phyloP scores from a whole-genome alignment of 257 asterid species.

The Fraxinus cuspidata region DNA sequence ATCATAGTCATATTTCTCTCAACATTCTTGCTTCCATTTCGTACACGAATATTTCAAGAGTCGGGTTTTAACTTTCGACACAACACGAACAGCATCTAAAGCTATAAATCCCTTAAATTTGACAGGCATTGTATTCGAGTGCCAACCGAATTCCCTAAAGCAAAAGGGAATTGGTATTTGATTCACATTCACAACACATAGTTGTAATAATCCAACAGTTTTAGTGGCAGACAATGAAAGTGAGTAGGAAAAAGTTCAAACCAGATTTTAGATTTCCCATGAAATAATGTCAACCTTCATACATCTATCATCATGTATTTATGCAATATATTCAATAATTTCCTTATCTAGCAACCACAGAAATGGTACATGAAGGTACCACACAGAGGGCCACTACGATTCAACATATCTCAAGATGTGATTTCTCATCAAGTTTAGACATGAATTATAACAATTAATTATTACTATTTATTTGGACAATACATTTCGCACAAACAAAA shows the following conservation, averaged over 20 bases:
- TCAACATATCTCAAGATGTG: background rate
- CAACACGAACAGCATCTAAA: background rate
- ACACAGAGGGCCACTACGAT: background rate
- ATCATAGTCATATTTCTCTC: background rate
- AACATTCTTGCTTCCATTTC: background rate
- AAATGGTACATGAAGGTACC: background rate
- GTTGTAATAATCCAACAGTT: background rate
- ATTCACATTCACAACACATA: background rate
- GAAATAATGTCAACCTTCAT: background rate
- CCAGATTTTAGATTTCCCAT: background rate
- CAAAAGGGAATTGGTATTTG: background rate
- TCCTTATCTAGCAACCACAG: conserved; percentile 6
- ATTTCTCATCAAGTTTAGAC: background rate
- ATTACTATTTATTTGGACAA: background rate
- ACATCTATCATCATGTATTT: background rate
- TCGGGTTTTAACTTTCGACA: background rate
- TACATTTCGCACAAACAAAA: background rate
- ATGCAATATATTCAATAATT: background rate
- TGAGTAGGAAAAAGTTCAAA: conserved; percentile 13
- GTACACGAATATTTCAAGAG: background rate
- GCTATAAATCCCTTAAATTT: background rate
- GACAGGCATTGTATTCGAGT: background rate
- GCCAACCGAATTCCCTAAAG: background rate
- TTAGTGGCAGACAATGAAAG: conserved; percentile 17
- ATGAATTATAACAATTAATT: background rate